These are phyloP conservation scores for Rozella allomycis DNA, from an alignment of 371 early-diverging fungal species.

Conservation along the genomic window DNA sequence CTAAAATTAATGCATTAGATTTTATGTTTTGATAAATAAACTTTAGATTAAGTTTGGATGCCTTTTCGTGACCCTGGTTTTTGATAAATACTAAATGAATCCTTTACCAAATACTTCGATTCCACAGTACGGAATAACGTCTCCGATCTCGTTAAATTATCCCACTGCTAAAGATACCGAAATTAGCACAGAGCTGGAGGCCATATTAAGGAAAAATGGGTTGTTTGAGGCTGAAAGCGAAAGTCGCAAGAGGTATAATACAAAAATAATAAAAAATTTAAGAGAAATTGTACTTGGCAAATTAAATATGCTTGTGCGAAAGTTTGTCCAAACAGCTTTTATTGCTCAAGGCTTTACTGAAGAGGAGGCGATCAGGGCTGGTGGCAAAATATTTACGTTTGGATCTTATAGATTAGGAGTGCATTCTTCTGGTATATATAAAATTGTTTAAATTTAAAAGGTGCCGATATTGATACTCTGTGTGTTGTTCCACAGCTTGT, in stretches of 20 bases:
- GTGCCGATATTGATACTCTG: conserved; percentile 96
- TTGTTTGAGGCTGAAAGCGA: conserved; percentile 58
- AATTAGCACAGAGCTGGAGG: conserved; percentile 34
- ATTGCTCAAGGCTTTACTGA: conserved; percentile 44
- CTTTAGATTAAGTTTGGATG: too few species aligned
- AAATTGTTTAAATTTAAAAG: conserved; percentile 12
- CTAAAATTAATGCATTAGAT: too few species aligned
- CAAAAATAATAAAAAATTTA: conserved; percentile 3
- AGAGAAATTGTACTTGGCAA: conserved; percentile 72
- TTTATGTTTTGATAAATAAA: too few species aligned
- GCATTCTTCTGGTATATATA: conserved; percentile 55
- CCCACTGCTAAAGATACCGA: conserved; percentile 31
- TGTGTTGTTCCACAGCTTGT: conserved; percentile 93
- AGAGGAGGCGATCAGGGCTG: conserved; percentile 55
- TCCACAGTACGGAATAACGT: conserved; percentile 7
- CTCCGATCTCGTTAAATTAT: conserved; percentile 18
- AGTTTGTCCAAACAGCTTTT: conserved; percentile 59
- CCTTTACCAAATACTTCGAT: too few species aligned
- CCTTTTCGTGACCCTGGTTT: too few species aligned
- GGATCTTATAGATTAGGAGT: conserved; percentile 98
- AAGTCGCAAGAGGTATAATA: conserved; percentile 18
- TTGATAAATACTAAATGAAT: too few species aligned
- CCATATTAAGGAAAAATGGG: conserved; percentile 36
- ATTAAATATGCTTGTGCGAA: conserved; percentile 59
- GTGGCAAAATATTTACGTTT: conserved; percentile 96